Evolutionary conservation across 1,284 basidiomycete species (phyloP).

Genomic region (Mycena citricolor): DNA sequence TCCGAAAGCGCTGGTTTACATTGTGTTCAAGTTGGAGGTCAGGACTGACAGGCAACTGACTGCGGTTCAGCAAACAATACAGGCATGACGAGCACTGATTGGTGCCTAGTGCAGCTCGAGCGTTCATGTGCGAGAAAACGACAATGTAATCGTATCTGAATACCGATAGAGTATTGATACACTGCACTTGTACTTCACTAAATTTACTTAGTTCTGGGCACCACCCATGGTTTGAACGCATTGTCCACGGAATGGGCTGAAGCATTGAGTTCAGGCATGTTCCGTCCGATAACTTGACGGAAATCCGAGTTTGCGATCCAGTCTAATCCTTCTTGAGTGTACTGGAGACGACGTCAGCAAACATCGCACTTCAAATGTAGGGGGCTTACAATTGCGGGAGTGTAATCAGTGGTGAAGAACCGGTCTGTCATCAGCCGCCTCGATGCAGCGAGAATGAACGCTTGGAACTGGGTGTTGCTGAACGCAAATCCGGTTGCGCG

Average conservation of each 20-base stretch:
- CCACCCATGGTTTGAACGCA: constrained; percentile 22
- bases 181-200: too few species aligned
- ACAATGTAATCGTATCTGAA: too few species aligned
- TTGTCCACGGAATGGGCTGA: constrained; percentile 14
- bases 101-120: too few species aligned
- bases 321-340: constrained; percentile 17
- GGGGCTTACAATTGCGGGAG: constrained; percentile 5
- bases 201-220: too few species aligned
- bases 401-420: constrained; percentile 22
- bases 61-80: too few species aligned
- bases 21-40: too few species aligned
- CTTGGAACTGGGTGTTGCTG: constrained; percentile 22
- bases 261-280: constrained; percentile 12
- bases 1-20: too few species aligned
- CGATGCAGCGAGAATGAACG: constrained; percentile 20
- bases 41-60: too few species aligned
- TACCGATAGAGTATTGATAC: too few species aligned
- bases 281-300: constrained; percentile 13
- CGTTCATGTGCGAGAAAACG: too few species aligned
- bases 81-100: too few species aligned
- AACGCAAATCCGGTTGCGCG: constrained; percentile 19
- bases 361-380: not conserved
- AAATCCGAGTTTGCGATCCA: constrained; percentile 13
- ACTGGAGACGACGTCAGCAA: not conserved
- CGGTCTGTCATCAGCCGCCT: constrained; percentile 18